Percentiles rank a stretch among this genome's conserved stretches.
phyloP scores from a whole-genome alignment of 495 filamentous ascomycete species.

The Aspergillus bertholletiae region DNA sequence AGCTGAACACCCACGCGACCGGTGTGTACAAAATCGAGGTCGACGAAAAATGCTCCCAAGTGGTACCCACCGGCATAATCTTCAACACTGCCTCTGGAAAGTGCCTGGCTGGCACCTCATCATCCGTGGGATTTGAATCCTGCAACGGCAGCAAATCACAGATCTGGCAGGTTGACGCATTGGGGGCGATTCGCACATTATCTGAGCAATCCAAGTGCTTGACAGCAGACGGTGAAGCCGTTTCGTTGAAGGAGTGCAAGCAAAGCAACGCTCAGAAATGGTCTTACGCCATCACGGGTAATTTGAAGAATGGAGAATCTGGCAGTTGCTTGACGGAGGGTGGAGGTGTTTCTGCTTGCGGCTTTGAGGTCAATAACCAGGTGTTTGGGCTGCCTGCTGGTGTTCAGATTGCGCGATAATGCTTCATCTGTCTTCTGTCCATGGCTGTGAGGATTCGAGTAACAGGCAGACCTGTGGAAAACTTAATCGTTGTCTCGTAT shows the following conservation, averaged over 20 bases:
- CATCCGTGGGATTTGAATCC: constrained; percentile 14
- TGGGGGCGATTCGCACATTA: constrained; percentile 19
- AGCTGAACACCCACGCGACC: constrained; percentile 26
- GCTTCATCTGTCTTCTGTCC: too few relatives aligned
- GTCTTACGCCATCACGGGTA: constrained; percentile 25
- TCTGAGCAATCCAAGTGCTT: constrained; percentile 21
- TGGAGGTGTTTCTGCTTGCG: constrained; percentile 11
- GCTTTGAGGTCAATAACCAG: constrained; percentile 18
- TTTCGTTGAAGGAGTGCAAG: constrained; percentile 14
- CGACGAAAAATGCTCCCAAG: constrained; percentile 6
- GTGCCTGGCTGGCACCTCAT: constrained; percentile 24
- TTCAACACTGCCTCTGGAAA: constrained; percentile 28
- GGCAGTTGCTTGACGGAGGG: constrained; percentile 22
- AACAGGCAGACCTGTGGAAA: too few relatives aligned
- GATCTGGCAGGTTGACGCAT: constrained; percentile 23
- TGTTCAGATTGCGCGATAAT: constrained; percentile 7
- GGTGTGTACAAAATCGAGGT: constrained; percentile 24
- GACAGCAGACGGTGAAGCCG: not conserved
- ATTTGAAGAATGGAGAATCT: constrained; percentile 18
- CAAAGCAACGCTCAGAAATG: constrained; percentile 15
- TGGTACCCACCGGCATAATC: constrained; percentile 30
- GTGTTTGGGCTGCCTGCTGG: constrained; percentile 33
- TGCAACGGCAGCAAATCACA: constrained; percentile 24
- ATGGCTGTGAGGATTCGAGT: too few relatives aligned
- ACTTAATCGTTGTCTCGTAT: too few relatives aligned